A percentile compares a stretch with the other conserved stretches of the same genome.
These are phyloP conservation scores for Penicillium sp. DNA, from an alignment of 2,329 filamentous ascomycete genomes.

Conservation along the genomic window DNA sequence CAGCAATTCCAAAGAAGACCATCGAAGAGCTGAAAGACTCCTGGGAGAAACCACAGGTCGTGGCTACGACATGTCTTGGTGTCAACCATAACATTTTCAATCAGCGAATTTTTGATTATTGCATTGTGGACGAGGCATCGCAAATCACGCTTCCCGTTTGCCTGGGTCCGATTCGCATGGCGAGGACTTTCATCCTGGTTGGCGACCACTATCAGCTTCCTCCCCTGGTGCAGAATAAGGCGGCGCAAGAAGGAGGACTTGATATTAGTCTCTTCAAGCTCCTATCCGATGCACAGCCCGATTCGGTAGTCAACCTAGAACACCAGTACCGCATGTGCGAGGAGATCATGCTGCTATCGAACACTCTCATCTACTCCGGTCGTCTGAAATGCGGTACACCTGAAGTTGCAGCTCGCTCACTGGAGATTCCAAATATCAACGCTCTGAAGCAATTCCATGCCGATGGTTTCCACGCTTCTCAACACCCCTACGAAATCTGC, in stretches of 20 bases:
- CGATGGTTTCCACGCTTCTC: constrained; percentile 25
- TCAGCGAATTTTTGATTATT: constrained; percentile 91
- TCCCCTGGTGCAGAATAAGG: constrained; percentile 87
- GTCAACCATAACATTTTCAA: constrained; percentile 87
- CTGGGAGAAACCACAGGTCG: constrained; percentile 83
- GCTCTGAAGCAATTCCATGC: constrained; percentile 60
- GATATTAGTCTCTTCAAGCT: constrained; percentile 94
- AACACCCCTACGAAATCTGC: constrained; percentile 51
- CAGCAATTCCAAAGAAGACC: constrained; percentile 67
- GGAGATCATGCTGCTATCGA: constrained; percentile 92
- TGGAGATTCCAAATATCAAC: constrained; percentile 66
- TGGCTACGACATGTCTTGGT: constrained; percentile 91
- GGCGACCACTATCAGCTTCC: constrained; percentile 96
- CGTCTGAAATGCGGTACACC: constrained; percentile 84
- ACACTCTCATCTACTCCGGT: constrained; percentile 89
- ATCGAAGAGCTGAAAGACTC: constrained; percentile 81
- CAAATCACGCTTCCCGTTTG: constrained; percentile 97
- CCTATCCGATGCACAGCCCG: constrained; percentile 82
- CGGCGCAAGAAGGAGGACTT: constrained; percentile 78
- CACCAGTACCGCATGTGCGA: constrained; percentile 99
- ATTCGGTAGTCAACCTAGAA: constrained; percentile 84
- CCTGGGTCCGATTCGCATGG: constrained; percentile 88
- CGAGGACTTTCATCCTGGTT: constrained; percentile 87
- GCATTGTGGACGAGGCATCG: constrained; percentile 96
- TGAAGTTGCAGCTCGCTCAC: constrained; percentile 65